Conservation (phyloP, 2,329 filamentous ascomycete genomes). For the Botrytis elliptica region DNA sequence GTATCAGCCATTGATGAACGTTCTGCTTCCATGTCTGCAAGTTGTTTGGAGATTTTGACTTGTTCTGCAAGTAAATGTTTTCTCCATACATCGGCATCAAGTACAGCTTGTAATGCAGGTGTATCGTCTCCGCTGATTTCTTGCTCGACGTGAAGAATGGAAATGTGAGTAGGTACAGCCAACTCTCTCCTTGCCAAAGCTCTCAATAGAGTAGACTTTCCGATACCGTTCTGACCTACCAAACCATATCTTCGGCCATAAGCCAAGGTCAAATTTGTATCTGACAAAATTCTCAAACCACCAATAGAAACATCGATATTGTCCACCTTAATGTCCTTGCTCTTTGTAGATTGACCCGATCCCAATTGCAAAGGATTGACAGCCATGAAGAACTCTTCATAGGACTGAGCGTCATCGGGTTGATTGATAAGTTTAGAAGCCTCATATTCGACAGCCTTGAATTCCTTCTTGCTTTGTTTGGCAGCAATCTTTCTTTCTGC, state of each 20-base stretch:
- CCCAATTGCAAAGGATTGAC: slow-evolving; percentile 95
- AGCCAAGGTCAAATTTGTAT: slow-evolving; percentile 85
- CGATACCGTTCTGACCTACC: slow-evolving; percentile 98
- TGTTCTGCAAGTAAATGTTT: slow-evolving; percentile 92
- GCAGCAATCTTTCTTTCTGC: slow-evolving; percentile 95
- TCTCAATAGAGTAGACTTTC: slow-evolving; percentile 90
- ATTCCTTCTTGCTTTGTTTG: slow-evolving; percentile 97
- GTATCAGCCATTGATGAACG: slow-evolving; percentile 83
- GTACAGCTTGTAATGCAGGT: slow-evolving; percentile 86
- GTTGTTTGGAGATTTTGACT: slow-evolving; percentile 74
- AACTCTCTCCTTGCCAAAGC: slow-evolving; percentile 92
- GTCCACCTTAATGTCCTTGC: slow-evolving; percentile 98
- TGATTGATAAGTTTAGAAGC: slow-evolving; percentile 85
- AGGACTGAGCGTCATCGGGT: slow-evolving; percentile 80
- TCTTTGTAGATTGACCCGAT: slow-evolving; percentile 70
- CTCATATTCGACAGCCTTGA: slow-evolving; percentile 98
- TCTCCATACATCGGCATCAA: slow-evolving; percentile 97
- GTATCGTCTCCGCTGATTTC: slow-evolving; percentile 98
- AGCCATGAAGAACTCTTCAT: slow-evolving; percentile 99
- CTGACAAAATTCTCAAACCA: slow-evolving; percentile 82
- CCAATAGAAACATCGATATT: slow-evolving; percentile 93
- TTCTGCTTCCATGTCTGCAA: slow-evolving; percentile 75
- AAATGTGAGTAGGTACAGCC: slow-evolving; percentile 93
- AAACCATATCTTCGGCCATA: slow-evolving; percentile 95
- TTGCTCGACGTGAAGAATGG: slow-evolving; percentile 98